phyloP scores from a whole-genome alignment of 164 flowering plant species.

The Nelumbo lutea region DNA sequence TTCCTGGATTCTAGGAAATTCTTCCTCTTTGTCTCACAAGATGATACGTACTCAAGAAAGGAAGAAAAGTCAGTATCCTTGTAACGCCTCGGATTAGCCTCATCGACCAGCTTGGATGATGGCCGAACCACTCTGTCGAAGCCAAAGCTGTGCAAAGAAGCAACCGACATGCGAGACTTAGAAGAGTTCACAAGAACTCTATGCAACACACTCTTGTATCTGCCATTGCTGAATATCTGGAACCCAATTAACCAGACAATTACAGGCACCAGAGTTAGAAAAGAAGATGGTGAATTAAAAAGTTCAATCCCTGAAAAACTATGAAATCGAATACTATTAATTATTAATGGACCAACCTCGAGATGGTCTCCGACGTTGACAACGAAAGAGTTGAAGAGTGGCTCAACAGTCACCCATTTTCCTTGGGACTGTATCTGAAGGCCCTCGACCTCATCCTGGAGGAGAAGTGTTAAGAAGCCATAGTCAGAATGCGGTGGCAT shows the following conservation, averaged over 20 bases:
- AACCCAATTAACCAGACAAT: background rate
- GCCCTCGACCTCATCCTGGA: conserved; percentile 69
- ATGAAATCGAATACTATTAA: too few relatives aligned
- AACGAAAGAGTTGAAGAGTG: conserved; percentile 56
- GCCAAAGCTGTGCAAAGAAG: conserved; percentile 59
- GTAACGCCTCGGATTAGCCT: conserved; percentile 46
- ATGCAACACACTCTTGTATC: conserved; percentile 79
- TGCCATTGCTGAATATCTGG: conserved; percentile 91
- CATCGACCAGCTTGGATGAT: conserved; percentile 33
- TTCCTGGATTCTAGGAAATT: conserved; percentile 53
- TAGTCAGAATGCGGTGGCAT: conserved; percentile 92
- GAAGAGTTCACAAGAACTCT: conserved; percentile 57
- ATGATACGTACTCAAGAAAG: conserved; percentile 42
- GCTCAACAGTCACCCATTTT: conserved; percentile 66
- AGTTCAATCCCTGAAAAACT: background rate
- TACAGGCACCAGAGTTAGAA: too few relatives aligned
- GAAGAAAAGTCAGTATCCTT: conserved; percentile 46
- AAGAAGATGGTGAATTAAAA: background rate
- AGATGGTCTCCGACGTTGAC: conserved; percentile 86
- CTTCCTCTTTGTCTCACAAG: conserved; percentile 51
- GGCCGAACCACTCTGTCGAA: conserved; percentile 31
- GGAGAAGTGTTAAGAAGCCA: conserved; percentile 81
- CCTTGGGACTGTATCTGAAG: conserved; percentile 49
- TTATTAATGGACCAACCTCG: conserved; percentile 32
- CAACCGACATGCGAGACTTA: conserved; percentile 56